Base-by-base conservation (phyloP, 331 rosid species). In the Rhamnella rubrinervis region DNA sequence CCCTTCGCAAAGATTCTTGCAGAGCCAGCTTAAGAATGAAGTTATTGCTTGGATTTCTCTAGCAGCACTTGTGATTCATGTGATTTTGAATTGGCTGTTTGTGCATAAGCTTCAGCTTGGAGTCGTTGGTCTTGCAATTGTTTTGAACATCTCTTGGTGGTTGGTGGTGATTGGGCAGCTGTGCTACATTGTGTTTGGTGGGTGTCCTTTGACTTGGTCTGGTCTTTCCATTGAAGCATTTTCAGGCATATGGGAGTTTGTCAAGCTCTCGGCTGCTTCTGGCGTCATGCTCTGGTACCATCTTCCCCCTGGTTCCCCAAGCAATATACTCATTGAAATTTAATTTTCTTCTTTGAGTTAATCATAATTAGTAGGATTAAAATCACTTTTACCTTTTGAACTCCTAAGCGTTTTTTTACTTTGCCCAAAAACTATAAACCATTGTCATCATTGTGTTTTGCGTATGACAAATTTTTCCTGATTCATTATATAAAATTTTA, bases 201-300 rank as follows among this genome's bases (percentile, higher is more conserved):
- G 92, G 3, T 90, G 97, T 8, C 92, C 92, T 50, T 12, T 19
- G 6, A 86, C 90, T 1, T 88, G 92, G 95, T 12, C 75, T 58
- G 87, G 97, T 31, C 88, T 84, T 78, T 88, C 97, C 6, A n/a
- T 62, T 21, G 87, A 86, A 59, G 90, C 92, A 0, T 88, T 88
- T 49, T 86, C 84, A 63, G 90, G 89, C 4, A 84, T 90, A 23
- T 84, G 92, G 90, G 95, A 90, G 2, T 91, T 88, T 41, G 40
- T 79, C 1, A 84, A 75, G 62, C 90, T 88, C 56, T 90, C 95
- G 12, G 85, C 85, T 73, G 55, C 95, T 77, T 66, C 95, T 60
- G 95, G 97, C 0, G 71, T 90, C 63, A 88, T 88, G 95, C 86
- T 90, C 13, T 90, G 95, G 96, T 87, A 71, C 26, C 2, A 16